Percentiles rank a stretch among this genome's conserved stretches.
Evolutionary conservation across 306 rosid species (phyloP).

Genomic region (Medicago arabica): DNA sequence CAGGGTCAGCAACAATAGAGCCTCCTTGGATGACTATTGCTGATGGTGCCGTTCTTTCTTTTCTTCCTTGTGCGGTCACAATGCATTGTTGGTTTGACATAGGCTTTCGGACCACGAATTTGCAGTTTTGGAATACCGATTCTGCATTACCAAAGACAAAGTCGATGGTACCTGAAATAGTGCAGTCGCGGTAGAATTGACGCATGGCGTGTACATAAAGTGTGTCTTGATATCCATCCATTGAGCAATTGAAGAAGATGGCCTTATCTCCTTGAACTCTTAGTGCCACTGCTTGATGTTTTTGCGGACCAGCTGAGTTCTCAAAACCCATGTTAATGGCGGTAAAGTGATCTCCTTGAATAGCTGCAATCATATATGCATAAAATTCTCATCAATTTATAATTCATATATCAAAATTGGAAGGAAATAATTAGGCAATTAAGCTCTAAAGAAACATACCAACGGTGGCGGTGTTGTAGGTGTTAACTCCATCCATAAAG

Average conservation of each 20-base stretch:
- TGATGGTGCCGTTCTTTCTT: slow-evolving; percentile 48
- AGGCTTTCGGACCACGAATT: slow-evolving; percentile 66
- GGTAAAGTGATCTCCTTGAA: slow-evolving; percentile 57
- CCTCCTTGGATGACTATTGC: slow-evolving; percentile 59
- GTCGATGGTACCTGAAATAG: slow-evolving; percentile 74
- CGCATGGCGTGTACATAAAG: slow-evolving; percentile 63
- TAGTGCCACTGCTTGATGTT: slow-evolving; percentile 81
- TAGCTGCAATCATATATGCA: slow-evolving; percentile 44
- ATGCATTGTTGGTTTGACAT: slow-evolving; percentile 48
- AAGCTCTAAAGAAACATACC: slow-evolving; percentile 45
- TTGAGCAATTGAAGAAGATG: slow-evolving; percentile 59
- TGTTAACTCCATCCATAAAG: slow-evolving; percentile 53
- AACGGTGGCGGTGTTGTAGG: slow-evolving; percentile 60
- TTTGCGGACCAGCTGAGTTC: slow-evolving; percentile 65
- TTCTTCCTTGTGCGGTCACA: slow-evolving; percentile 35
- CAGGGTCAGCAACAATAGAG: slow-evolving; percentile 42
- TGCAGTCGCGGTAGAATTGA: slow-evolving; percentile 73
- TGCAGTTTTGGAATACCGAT: slow-evolving; percentile 68
- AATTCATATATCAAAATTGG: neutral
- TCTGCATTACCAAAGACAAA: slow-evolving; percentile 67
- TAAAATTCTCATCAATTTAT: neutral
- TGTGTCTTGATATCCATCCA: slow-evolving; percentile 56
- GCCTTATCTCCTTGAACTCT: slow-evolving; percentile 65
- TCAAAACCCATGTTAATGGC: slow-evolving; percentile 68
- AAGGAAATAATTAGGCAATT: neutral